phyloP scores from a whole-genome alignment of 2,329 filamentous ascomycete genomes.

The Alternaria sp. region DNA sequence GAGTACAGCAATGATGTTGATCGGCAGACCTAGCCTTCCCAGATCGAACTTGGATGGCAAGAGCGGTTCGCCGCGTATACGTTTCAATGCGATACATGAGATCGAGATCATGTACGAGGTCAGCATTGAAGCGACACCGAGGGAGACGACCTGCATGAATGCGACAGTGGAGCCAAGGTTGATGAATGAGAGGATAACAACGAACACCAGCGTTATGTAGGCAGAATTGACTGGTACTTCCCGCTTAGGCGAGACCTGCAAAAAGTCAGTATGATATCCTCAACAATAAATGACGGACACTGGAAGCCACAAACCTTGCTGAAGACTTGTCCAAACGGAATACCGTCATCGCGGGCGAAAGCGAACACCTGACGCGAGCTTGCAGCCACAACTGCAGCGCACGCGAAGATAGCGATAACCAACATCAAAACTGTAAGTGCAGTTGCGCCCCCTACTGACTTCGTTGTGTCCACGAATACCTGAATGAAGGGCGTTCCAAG shows the following conservation, averaged over 20 bases:
- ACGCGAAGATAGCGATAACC: slow-evolving; percentile 28
- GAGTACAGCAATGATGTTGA: slow-evolving; percentile 53
- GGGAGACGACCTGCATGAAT: slow-evolving; percentile 29
- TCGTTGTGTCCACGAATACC: slow-evolving; percentile 36
- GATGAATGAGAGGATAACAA: slow-evolving; percentile 38
- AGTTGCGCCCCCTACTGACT: slow-evolving; percentile 27
- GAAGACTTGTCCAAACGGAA: slow-evolving; percentile 37
- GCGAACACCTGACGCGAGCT: slow-evolving; percentile 40
- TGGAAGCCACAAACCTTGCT: slow-evolving; percentile 45
- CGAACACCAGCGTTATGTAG: slow-evolving; percentile 28
- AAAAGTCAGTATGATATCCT: background rate
- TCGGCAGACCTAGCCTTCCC: slow-evolving; percentile 53
- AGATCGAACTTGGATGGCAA: slow-evolving; percentile 58
- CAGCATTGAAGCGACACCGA: slow-evolving; percentile 26
- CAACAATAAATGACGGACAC: slow-evolving; percentile 39
- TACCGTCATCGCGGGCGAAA: slow-evolving; percentile 40
- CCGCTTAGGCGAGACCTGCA: slow-evolving; percentile 25
- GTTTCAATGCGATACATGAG: slow-evolving; percentile 55
- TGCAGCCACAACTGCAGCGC: slow-evolving; percentile 34
- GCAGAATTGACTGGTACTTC: slow-evolving; percentile 38
- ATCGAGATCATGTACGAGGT: slow-evolving; percentile 53
- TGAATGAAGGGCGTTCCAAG: slow-evolving; percentile 33
- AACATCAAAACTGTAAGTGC: slow-evolving; percentile 34
- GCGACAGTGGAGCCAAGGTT: slow-evolving; percentile 40
- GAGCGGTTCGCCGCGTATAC: slow-evolving; percentile 54